Evolutionary conservation across 1,139 yeast genomes (phyloP).

Genomic region (Pneumocystis wakefieldiae): DNA sequence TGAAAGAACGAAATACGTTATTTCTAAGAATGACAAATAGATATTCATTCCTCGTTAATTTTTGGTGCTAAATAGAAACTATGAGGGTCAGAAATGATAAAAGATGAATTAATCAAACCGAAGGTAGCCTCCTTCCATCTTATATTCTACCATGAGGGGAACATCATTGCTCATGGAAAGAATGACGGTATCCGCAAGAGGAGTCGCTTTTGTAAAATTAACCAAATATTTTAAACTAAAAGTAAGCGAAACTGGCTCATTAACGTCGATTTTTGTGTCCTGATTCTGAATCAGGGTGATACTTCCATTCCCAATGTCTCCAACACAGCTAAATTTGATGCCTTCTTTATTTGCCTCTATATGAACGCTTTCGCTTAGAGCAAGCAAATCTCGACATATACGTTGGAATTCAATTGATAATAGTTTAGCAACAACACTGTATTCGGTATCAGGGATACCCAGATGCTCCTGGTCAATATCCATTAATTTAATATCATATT

Average conservation of each 20-base stretch:
- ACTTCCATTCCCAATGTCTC: constrained; percentile 82
- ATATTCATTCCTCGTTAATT: constrained; percentile 57
- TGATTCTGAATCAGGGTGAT: constrained; percentile 76
- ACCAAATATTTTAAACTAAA: constrained; percentile 82
- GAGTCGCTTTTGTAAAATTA: constrained; percentile 83
- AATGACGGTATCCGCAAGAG: constrained; percentile 61
- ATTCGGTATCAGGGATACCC: constrained; percentile 86
- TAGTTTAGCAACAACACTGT: constrained; percentile 73
- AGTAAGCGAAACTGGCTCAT: constrained; percentile 74
- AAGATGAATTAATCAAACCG: not conserved
- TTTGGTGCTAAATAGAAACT: constrained; percentile 96
- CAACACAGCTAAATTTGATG: constrained; percentile 77
- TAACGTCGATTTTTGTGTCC: constrained; percentile 59
- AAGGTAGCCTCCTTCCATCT: constrained; percentile 81
- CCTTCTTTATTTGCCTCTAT: constrained; percentile 84
- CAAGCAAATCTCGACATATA: constrained; percentile 74
- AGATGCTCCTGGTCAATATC: constrained; percentile 92
- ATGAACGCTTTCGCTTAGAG: constrained; percentile 73
- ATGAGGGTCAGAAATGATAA: not conserved
- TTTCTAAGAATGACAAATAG: not conserved
- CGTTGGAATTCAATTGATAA: constrained; percentile 81
- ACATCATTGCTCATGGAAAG: constrained; percentile 79
- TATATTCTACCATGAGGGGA: constrained; percentile 89
- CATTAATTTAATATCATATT: constrained; percentile 83
- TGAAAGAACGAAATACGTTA: not conserved